phyloP scores from a whole-genome alignment of 176 grass and related monocot genomes.

The Hordeum marinum region DNA sequence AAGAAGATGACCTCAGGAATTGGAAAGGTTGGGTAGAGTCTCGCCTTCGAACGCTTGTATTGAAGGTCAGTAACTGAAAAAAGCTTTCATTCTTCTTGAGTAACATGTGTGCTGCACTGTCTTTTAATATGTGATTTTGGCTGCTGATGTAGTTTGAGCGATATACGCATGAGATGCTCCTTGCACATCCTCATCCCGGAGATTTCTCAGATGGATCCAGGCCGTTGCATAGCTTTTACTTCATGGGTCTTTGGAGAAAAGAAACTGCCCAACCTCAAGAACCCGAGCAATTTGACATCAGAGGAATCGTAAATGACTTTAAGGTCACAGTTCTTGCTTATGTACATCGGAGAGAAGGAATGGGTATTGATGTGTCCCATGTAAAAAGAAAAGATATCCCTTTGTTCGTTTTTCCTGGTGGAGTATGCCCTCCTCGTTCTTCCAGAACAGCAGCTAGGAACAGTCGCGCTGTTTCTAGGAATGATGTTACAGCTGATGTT shows the following conservation, averaged over 20 bases:
- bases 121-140: background rate
- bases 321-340: conserved; percentile 57
- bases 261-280: conserved; percentile 53
- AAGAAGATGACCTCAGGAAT: conserved; percentile 76
- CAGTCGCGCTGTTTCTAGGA: conserved; percentile 19
- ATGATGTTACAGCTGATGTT: conserved; percentile 36
- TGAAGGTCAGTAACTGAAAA: conserved; percentile 51
- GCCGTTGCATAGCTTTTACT: conserved; percentile 62
- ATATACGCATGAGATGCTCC: conserved; percentile 61
- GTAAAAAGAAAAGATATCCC: conserved; percentile 78
- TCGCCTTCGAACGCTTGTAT: conserved; percentile 69
- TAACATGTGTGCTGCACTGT: background rate
- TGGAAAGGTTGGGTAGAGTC: conserved; percentile 97
- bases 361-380: conserved; percentile 76
- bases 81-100: conserved; percentile 7
- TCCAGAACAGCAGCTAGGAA: conserved; percentile 22
- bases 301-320: conserved; percentile 82
- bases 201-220: conserved; percentile 65
- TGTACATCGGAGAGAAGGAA: conserved; percentile 50
- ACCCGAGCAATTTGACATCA: conserved; percentile 80
- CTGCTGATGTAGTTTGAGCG: conserved; percentile 54
- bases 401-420: conserved; percentile 72
- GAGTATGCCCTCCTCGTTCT: conserved; percentile 55
- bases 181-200: conserved; percentile 66
- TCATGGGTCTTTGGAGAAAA: conserved; percentile 82